Evolutionary conservation across 495 filamentous ascomycete genomes (phyloP).

Genomic region (Trichoderma gamsii): DNA sequence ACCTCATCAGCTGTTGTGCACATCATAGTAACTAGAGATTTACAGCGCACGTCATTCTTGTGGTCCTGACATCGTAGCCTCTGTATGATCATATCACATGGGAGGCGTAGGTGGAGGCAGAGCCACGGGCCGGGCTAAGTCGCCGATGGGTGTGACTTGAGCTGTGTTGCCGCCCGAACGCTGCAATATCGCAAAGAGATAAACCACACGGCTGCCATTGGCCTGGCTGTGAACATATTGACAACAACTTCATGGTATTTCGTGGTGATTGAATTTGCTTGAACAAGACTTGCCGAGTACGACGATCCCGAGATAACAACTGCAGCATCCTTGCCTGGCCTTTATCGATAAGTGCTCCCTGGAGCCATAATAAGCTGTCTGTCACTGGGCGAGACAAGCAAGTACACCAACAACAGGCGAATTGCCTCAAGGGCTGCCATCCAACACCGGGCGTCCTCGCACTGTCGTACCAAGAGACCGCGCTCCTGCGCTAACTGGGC

Average conservation of each 20-base stretch:
- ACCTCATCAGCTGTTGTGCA: background rate
- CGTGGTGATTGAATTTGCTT: background rate
- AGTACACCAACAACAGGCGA: too few species aligned
- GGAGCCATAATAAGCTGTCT: background rate
- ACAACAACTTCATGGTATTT: background rate
- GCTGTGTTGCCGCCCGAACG: background rate
- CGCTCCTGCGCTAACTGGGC: too few species aligned
- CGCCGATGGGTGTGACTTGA: background rate
- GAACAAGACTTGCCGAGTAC: background rate
- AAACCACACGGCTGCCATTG: background rate
- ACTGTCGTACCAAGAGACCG: background rate
- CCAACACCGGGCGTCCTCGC: background rate
- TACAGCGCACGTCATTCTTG: background rate
- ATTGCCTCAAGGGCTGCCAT: background rate
- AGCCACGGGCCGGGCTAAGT: background rate
- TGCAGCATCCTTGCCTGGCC: background rate
- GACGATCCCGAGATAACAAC: background rate
- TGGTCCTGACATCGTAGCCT: background rate
- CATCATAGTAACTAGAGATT: background rate
- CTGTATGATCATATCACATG: constrained; percentile 3
- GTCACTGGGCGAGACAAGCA: background rate
- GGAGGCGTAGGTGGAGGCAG: background rate
- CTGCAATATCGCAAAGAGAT: background rate
- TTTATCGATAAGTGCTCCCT: constrained; percentile 8
- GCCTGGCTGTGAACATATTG: background rate